phyloP scores from a whole-genome alignment of 257 asterid genomes.

The Scutellaria barbata region DNA sequence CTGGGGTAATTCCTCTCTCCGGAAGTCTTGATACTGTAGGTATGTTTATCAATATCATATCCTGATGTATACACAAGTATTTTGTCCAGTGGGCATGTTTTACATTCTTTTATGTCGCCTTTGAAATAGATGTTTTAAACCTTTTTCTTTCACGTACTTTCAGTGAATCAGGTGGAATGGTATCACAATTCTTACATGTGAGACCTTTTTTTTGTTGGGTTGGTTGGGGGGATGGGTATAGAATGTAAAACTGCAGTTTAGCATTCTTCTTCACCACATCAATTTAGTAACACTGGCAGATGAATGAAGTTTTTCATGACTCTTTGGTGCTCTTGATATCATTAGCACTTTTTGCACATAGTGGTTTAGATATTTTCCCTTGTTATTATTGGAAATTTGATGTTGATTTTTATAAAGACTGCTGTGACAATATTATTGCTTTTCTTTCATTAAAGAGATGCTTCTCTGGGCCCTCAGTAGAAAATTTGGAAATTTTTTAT shows the following conservation, averaged over 20 bases:
- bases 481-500: background rate
- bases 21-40: conserved; percentile 93
- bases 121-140: conserved; percentile 10
- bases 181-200: background rate
- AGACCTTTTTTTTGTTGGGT: background rate
- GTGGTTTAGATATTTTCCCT: background rate
- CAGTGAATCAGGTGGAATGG: conserved; percentile 4
- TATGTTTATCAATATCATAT: conserved; percentile 41
- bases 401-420: background rate
- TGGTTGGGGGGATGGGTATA: background rate
- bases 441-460: conserved; percentile 6
- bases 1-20: conserved; percentile 80
- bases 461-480: background rate
- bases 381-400: conserved; percentile 1
- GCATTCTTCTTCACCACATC: conserved; percentile 10
- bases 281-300: conserved; percentile 10
- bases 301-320: conserved; percentile 22
- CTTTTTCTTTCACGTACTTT: conserved; percentile 22
- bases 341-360: conserved; percentile 4
- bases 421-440: conserved; percentile 1
- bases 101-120: conserved; percentile 6
- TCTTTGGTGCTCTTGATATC: conserved; percentile 22
- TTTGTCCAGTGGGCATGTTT: background rate
- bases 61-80: background rate
- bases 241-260: background rate